A percentile compares a stretch with the other conserved stretches of the same genome.
phyloP scores from a whole-genome alignment of 768 basidiomycete species.

The Russula earlei region DNA sequence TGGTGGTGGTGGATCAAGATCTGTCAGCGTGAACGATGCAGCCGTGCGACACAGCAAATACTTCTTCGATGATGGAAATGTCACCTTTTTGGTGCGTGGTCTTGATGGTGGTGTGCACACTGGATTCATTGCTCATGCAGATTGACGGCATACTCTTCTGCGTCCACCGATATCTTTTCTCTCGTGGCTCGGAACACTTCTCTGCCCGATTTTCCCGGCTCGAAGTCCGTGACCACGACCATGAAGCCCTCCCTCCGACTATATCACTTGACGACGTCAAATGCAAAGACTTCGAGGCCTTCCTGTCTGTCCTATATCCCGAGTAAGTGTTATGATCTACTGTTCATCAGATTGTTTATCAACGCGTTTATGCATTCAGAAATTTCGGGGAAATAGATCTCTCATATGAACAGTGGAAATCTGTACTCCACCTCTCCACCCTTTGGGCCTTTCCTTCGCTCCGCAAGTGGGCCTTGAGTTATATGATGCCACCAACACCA shows the following conservation, averaged over 20 bases:
- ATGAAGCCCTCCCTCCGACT: neutral
- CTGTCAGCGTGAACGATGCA: too few species aligned
- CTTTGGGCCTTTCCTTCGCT: slow-evolving; percentile 26
- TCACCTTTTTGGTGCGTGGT: slow-evolving; percentile 8
- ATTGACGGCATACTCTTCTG: slow-evolving; percentile 3
- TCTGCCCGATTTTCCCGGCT: neutral
- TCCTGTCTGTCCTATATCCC: too few species aligned
- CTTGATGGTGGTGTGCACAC: neutral
- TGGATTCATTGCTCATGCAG: neutral
- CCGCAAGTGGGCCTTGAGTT: slow-evolving; percentile 14
- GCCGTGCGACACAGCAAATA: neutral
- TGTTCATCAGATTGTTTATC: neutral
- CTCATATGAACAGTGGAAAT: slow-evolving; percentile 22
- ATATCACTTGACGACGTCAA: neutral
- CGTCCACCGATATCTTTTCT: slow-evolving; percentile 6
- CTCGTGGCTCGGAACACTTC: slow-evolving; percentile 9
- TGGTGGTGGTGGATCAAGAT: too few species aligned
- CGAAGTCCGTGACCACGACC: neutral
- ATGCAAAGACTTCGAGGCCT: neutral
- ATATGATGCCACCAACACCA: neutral
- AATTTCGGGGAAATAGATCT: slow-evolving; percentile 1
- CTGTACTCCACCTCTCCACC: slow-evolving; percentile 24
- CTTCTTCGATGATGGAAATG: slow-evolving; percentile 5
- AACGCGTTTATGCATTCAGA: neutral
- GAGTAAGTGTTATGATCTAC: too few species aligned